A percentile compares a stretch with the other conserved stretches of the same genome.
These are phyloP conservation scores for Rhinocladiella similis DNA, from an alignment of 2,329 filamentous ascomycete species.

Conservation along the genomic window DNA sequence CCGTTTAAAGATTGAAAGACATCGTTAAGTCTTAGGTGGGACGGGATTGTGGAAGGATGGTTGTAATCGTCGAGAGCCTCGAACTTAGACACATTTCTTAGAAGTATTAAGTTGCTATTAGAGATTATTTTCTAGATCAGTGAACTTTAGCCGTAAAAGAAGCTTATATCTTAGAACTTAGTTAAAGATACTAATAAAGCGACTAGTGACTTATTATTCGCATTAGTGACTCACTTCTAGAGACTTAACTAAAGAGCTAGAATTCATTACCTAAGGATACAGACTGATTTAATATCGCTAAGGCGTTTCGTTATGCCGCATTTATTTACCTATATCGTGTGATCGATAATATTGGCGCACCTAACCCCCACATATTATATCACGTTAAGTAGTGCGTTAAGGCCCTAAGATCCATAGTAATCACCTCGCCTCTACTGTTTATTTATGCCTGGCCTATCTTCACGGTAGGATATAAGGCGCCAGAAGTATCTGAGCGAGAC, in stretches of 20 bases:
- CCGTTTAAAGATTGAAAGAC: slow-evolving; percentile 4
- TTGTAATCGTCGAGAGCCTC: slow-evolving; percentile 1
- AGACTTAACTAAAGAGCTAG: neutral
- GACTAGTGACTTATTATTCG: neutral
- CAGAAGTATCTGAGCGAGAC: neutral
- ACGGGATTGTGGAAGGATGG: slow-evolving; percentile 4
- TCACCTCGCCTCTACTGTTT: neutral
- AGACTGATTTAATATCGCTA: neutral
- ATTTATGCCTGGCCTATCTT: neutral
- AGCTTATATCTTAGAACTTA: neutral
- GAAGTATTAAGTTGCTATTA: neutral
- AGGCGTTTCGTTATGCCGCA: neutral
- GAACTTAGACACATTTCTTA: neutral
- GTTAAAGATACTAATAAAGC: neutral
- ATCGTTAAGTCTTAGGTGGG: slow-evolving; percentile 3
- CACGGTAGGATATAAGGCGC: neutral
- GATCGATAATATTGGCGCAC: neutral
- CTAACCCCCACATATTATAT: neutral
- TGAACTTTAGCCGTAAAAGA: neutral
- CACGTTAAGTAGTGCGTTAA: neutral
- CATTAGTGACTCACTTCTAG: neutral
- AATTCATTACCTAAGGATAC: neutral
- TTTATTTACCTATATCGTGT: slow-evolving; percentile 1
- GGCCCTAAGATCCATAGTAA: neutral
- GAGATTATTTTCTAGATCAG: neutral